These are phyloP conservation scores for Curvularia lunata DNA, from an alignment of 2,329 filamentous ascomycete genomes.

Conservation along the genomic window DNA sequence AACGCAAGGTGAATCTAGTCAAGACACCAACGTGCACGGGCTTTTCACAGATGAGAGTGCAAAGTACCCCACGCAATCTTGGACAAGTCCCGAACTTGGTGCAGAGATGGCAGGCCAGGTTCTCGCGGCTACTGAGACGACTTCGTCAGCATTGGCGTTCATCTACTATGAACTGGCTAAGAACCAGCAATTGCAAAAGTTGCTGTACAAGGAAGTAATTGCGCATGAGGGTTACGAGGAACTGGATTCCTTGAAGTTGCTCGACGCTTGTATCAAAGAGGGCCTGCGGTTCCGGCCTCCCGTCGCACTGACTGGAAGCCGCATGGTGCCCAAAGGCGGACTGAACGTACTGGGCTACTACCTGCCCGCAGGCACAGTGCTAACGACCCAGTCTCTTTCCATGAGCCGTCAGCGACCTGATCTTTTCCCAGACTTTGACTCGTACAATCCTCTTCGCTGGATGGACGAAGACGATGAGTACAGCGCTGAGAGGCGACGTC, in stretches of 20 bases:
- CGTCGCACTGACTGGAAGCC: slow-evolving; percentile 29
- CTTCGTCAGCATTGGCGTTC: slow-evolving; percentile 27
- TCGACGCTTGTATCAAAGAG: slow-evolving; percentile 29
- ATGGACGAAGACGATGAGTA: slow-evolving; percentile 20
- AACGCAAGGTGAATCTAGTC: slow-evolving; percentile 5
- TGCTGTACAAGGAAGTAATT: slow-evolving; percentile 18
- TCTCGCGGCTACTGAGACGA: slow-evolving; percentile 30
- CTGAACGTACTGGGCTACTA: slow-evolving; percentile 23
- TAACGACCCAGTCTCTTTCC: slow-evolving; percentile 26
- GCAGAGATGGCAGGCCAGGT: slow-evolving; percentile 32
- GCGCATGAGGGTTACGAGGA: slow-evolving; percentile 28
- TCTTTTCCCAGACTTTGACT: slow-evolving; percentile 27
- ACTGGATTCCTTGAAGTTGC: slow-evolving; percentile 24
- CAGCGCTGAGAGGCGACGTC: slow-evolving; percentile 21
- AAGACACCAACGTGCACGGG: slow-evolving; percentile 22
- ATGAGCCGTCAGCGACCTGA: slow-evolving; percentile 31
- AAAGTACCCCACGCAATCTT: slow-evolving; percentile 29
- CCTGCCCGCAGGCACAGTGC: slow-evolving; percentile 24
- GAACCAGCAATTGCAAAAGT: slow-evolving; percentile 24
- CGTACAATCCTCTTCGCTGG: slow-evolving; percentile 26
- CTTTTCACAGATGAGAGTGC: slow-evolving; percentile 23
- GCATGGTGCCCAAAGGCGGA: slow-evolving; percentile 23
- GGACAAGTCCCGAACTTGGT: slow-evolving; percentile 22
- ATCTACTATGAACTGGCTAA: slow-evolving; percentile 30
- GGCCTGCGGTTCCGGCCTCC: slow-evolving; percentile 32